These are phyloP conservation scores for Talaromyces amestolkiae DNA, from an alignment of 2,329 filamentous ascomycete species.

Conservation along the genomic window DNA sequence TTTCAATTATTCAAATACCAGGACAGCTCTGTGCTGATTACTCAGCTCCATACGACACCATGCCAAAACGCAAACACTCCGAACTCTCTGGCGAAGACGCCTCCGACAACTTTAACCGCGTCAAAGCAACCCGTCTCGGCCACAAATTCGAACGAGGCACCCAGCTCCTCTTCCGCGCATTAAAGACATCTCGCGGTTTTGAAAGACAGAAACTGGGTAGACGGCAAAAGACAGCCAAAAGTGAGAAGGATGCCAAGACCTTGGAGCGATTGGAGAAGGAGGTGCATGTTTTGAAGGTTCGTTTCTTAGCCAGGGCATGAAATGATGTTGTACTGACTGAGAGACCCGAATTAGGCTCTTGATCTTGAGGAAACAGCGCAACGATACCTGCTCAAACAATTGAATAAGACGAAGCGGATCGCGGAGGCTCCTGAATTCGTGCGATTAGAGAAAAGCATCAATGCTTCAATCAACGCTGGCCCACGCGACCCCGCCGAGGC, in stretches of 20 bases:
- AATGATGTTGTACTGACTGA: neutral
- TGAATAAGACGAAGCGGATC: slow-evolving; percentile 58
- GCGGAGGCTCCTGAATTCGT: slow-evolving; percentile 51
- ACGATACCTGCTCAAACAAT: slow-evolving; percentile 56
- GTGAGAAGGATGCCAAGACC: slow-evolving; percentile 42
- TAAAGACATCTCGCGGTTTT: slow-evolving; percentile 60
- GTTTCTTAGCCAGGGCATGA: neutral
- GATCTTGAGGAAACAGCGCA: slow-evolving; percentile 51
- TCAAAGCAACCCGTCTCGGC: slow-evolving; percentile 41
- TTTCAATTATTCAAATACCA: neutral
- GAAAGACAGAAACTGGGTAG: slow-evolving; percentile 64
- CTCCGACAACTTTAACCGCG: slow-evolving; percentile 30
- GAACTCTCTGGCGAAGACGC: slow-evolving; percentile 30
- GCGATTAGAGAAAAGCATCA: slow-evolving; percentile 30
- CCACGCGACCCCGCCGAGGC: slow-evolving; percentile 48
- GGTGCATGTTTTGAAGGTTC: slow-evolving; percentile 57
- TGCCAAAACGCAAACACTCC: slow-evolving; percentile 44
- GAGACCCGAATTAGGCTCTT: slow-evolving; percentile 40
- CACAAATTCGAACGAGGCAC: slow-evolving; percentile 52
- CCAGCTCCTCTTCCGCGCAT: slow-evolving; percentile 50
- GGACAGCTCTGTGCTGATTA: neutral
- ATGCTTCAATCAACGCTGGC: slow-evolving; percentile 33
- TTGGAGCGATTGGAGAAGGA: slow-evolving; percentile 52
- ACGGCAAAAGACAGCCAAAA: slow-evolving; percentile 54
- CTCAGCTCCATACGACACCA: slow-evolving; percentile 17